Evolutionary conservation across 192 early-diverging fungal species (phyloP).

Genomic region (Tieghemiomyces parasiticus): DNA sequence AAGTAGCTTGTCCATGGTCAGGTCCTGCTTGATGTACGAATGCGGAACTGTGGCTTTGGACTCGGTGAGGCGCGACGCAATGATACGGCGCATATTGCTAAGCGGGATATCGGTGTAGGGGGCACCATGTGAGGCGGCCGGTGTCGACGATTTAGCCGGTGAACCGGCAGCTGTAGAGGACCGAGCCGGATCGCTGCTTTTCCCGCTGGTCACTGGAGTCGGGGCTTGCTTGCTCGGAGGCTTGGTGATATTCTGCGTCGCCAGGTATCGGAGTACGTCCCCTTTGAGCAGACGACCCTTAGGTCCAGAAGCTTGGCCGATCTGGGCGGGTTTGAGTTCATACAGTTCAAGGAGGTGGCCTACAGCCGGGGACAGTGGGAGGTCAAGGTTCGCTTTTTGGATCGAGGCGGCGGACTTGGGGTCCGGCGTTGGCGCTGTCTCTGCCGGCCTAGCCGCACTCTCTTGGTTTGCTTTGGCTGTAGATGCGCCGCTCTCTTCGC

Average conservation of each 20-base stretch:
- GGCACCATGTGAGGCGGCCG: conserved; percentile 13
- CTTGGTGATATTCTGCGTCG: conserved; percentile 31
- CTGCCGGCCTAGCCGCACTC: conserved; percentile 16
- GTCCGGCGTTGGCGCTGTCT: too few relatives aligned
- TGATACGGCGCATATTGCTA: too few relatives aligned
- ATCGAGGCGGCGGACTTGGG: conserved; percentile 17
- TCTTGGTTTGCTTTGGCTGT: conserved; percentile 15
- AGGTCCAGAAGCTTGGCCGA: conserved; percentile 37
- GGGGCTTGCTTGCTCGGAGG: conserved; percentile 11
- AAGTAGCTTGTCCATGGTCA: conserved; percentile 9
- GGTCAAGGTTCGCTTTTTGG: conserved; percentile 16
- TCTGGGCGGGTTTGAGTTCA: conserved; percentile 27
- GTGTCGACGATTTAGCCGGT: conserved; percentile 6
- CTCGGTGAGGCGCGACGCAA: too few relatives aligned
- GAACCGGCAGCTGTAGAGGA: neutral
- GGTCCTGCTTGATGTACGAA: conserved; percentile 9
- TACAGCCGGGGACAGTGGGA: conserved; percentile 36
- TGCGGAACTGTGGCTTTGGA: conserved; percentile 18
- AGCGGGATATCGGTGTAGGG: neutral
- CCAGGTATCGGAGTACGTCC: conserved; percentile 49
- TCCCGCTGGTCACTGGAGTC: conserved; percentile 6
- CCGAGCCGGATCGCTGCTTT: neutral
- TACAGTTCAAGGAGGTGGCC: conserved; percentile 28
- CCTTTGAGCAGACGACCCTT: conserved; percentile 64
- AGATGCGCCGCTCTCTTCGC: neutral